Evolutionary conservation across 1,139 yeast genomes (phyloP).

Genomic region (Suhomyces choctaworum): DNA sequence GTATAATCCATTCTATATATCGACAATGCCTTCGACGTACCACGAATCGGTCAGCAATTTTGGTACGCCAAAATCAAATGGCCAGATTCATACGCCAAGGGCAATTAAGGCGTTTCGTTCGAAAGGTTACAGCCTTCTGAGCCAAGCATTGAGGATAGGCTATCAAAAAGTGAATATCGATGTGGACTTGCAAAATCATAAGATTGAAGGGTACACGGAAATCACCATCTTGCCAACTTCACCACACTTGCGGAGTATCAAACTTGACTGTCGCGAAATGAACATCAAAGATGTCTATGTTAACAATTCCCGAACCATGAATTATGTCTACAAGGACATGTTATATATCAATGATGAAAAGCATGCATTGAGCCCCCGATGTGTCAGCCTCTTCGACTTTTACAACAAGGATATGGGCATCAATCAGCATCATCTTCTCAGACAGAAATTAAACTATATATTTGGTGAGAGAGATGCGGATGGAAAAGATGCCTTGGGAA

Average conservation of each 20-base stretch:
- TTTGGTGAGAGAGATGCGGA: slow-evolving; percentile 53
- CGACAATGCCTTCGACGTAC: slow-evolving; percentile 26
- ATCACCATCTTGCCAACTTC: slow-evolving; percentile 75
- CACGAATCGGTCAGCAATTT: slow-evolving; percentile 15
- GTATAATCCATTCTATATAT: slow-evolving; percentile 1
- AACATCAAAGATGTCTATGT: slow-evolving; percentile 61
- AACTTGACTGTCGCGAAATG: slow-evolving; percentile 82
- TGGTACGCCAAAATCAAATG: slow-evolving; percentile 10
- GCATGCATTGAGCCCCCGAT: slow-evolving; percentile 20
- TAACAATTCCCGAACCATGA: slow-evolving; percentile 42
- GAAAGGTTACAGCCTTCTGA: slow-evolving; percentile 29
- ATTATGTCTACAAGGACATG: slow-evolving; percentile 41
- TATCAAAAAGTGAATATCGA: slow-evolving; percentile 72
- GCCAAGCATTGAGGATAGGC: slow-evolving; percentile 54
- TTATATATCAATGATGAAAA: slow-evolving; percentile 40
- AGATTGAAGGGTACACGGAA: slow-evolving; percentile 75
- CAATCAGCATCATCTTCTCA: slow-evolving; percentile 63
- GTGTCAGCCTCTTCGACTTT: slow-evolving; percentile 40
- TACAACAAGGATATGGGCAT: slow-evolving; percentile 47
- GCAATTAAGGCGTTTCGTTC: slow-evolving; percentile 17
- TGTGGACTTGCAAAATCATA: slow-evolving; percentile 57
- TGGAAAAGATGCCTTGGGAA: slow-evolving; percentile 34
- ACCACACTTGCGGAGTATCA: slow-evolving; percentile 55
- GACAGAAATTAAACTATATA: slow-evolving; percentile 62
- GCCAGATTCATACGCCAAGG: slow-evolving; percentile 11